phyloP scores from a whole-genome alignment of 176 grass and related monocot species.

The Eragrostis curvula region DNA sequence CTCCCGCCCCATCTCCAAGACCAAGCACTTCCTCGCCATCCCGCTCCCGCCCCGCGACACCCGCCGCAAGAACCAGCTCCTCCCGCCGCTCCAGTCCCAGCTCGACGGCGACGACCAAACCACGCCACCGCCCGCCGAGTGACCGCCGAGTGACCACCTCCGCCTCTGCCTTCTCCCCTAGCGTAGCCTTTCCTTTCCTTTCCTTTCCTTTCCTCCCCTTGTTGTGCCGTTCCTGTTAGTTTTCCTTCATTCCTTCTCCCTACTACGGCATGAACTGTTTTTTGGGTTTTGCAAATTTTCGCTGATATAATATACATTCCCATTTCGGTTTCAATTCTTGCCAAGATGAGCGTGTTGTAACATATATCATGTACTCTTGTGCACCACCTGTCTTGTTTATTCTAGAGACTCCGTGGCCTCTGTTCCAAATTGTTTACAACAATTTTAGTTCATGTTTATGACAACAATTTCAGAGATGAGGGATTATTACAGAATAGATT shows the following conservation, averaged over 20 bases:
- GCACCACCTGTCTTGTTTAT: background rate
- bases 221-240: background rate
- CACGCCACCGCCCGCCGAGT: background rate
- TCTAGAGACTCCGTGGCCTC: background rate
- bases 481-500: too few species aligned
- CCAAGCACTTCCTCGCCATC: conserved; percentile 86
- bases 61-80: conserved; percentile 61
- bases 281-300: background rate
- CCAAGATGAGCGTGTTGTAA: background rate
- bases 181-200: background rate
- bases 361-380: too few species aligned
- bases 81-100: conserved; percentile 50
- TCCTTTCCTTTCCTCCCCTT: background rate
- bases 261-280: background rate
- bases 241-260: background rate
- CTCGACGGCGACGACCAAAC: background rate
- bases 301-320: background rate
- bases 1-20: conserved; percentile 97
- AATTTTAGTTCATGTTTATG: too few species aligned
- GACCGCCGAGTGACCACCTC: background rate
- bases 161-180: background rate
- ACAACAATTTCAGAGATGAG: too few species aligned
- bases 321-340: background rate
- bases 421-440: too few species aligned
- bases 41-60: conserved; percentile 56